Conservation (phyloP, 441 rosid genomes). For the Adansonia madagascariensis region DNA sequence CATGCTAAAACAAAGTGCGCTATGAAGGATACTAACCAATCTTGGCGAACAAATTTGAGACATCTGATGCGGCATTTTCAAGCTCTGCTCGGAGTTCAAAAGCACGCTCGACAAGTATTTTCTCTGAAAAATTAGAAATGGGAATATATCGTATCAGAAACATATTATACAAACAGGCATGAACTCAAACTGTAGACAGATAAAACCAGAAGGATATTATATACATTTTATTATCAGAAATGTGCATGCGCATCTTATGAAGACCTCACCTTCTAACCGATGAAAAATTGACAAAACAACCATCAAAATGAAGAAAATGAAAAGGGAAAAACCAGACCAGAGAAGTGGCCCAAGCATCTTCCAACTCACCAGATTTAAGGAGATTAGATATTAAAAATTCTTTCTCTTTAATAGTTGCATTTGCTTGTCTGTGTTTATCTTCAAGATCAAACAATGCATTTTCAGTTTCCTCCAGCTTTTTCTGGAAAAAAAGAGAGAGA, state of each 20-base stretch:
- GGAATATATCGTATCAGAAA: neutral
- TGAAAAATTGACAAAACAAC: neutral
- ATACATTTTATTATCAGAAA: neutral
- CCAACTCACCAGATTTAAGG: conserved; percentile 79
- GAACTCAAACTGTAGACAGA: neutral
- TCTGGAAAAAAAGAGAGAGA: conserved; percentile 49
- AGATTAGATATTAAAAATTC: conserved; percentile 87
- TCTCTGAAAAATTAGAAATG: conserved; percentile 55
- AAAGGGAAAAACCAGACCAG: neutral
- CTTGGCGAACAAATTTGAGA: conserved; percentile 84
- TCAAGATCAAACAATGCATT: conserved; percentile 74
- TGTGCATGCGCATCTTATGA: neutral
- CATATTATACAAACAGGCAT: neutral
- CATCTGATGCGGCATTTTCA: conserved; percentile 87
- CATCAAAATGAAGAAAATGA: neutral
- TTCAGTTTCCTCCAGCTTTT: conserved; percentile 83
- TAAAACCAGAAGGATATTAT: neutral
- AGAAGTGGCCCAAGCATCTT: conserved; percentile 7
- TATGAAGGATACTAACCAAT: conserved; percentile 59
- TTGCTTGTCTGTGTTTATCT: conserved; percentile 90
- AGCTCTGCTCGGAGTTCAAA: conserved; percentile 85
- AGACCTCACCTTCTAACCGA: neutral
- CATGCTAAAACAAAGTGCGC: conserved; percentile 24
- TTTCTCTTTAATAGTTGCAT: conserved; percentile 88
- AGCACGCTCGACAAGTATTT: conserved; percentile 80